A percentile compares a stretch with the other conserved stretches of the same genome.
phyloP scores from a whole-genome alignment of 208 protist species.

The Trypanosoma brucei region DNA sequence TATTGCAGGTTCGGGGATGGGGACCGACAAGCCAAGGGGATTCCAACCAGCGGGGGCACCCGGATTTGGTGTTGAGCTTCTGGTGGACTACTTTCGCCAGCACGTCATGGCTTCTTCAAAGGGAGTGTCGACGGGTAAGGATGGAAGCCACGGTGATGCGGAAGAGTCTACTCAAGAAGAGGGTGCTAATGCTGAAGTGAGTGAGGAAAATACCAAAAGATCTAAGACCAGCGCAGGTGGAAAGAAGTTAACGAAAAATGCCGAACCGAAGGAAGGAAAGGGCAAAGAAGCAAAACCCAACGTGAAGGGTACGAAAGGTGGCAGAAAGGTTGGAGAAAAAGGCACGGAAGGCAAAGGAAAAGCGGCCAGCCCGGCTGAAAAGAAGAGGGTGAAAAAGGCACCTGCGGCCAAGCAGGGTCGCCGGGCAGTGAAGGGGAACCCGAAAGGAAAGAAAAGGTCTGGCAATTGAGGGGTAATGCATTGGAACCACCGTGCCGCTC shows the following conservation, averaged over 20 bases:
- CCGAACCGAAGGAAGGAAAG: background rate
- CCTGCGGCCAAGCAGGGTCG: background rate
- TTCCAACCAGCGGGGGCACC: constrained; percentile 65
- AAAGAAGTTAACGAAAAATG: background rate
- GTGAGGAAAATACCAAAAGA: background rate
- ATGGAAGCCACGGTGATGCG: background rate
- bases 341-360: background rate
- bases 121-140: constrained; percentile 4
- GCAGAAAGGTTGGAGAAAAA: background rate
- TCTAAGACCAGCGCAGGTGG: no score
- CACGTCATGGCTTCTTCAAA: constrained; percentile 9
- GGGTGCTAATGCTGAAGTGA: background rate
- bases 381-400: background rate
- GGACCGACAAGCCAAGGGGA: constrained; percentile 58
- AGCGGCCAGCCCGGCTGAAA: background rate
- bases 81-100: constrained; percentile 66
- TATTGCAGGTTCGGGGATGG: constrained; percentile 69
- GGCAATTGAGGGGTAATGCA: background rate
- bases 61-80: constrained; percentile 80
- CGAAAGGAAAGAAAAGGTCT: background rate
- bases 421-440: background rate
- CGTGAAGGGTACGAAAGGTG: background rate
- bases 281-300: background rate
- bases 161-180: background rate
- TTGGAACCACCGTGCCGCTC: background rate